phyloP scores from a whole-genome alignment of 2,329 filamentous ascomycete genomes.

The Aspergillus chevalieri region DNA sequence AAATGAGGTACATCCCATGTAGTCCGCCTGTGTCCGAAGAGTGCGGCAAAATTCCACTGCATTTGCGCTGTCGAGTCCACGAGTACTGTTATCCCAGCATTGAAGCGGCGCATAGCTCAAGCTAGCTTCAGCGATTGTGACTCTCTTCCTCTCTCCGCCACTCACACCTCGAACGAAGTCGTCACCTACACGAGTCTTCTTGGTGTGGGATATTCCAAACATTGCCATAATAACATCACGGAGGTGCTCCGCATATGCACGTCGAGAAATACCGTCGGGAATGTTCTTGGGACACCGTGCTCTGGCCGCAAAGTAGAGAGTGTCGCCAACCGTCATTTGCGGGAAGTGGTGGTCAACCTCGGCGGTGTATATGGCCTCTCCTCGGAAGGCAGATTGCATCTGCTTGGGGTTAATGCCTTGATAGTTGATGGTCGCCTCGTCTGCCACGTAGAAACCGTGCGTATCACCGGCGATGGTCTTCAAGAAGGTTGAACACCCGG shows the following conservation, averaged over 20 bases:
- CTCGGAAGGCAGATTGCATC: background rate
- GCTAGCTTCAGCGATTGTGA: constrained; percentile 54
- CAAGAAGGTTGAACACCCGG: background rate
- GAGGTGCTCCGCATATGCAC: constrained; percentile 39
- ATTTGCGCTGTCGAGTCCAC: constrained; percentile 50
- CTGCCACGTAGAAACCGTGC: background rate
- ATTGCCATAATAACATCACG: constrained; percentile 43
- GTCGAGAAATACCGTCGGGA: constrained; percentile 17
- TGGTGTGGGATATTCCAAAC: constrained; percentile 46
- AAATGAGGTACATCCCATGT: constrained; percentile 44
- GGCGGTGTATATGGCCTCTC: background rate
- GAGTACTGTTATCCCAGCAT: constrained; percentile 45
- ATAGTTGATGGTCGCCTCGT: background rate
- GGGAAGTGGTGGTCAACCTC: background rate
- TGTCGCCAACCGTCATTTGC: background rate
- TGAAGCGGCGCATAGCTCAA: constrained; percentile 43
- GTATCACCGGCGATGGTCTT: background rate
- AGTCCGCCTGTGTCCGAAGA: constrained; percentile 45
- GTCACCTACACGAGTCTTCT: constrained; percentile 43
- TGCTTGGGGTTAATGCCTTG: background rate
- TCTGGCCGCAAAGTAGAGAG: background rate
- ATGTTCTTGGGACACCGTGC: background rate
- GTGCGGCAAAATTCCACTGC: constrained; percentile 53
- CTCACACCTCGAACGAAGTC: constrained; percentile 57
- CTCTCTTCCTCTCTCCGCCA: constrained; percentile 57